A percentile compares a stretch with the other conserved stretches of the same genome.
Conservation (phyloP, 352 stramenopile genomes). For the Globisporangium echinulatum region DNA sequence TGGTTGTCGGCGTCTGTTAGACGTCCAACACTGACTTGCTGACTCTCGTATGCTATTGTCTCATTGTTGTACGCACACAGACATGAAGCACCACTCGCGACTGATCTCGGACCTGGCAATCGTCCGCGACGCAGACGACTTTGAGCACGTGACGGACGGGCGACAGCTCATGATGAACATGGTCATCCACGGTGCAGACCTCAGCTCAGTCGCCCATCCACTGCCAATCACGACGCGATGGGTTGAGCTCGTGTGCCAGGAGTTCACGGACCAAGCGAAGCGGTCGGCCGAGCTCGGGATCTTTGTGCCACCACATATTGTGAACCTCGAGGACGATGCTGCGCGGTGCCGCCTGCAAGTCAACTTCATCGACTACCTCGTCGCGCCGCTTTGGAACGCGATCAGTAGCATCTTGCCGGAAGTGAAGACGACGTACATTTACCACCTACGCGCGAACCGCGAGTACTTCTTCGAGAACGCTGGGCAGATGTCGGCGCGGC, state of each 20-base stretch:
- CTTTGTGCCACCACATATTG: slow-evolving; percentile 63
- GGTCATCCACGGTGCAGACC: slow-evolving; percentile 75
- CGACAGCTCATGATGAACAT: slow-evolving; percentile 76
- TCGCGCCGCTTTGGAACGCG: slow-evolving; percentile 61
- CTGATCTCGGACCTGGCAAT: slow-evolving; percentile 44
- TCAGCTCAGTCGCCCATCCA: slow-evolving; percentile 53
- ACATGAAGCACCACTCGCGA: slow-evolving; percentile 82
- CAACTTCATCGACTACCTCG: slow-evolving; percentile 85
- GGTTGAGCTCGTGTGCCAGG: slow-evolving; percentile 65
- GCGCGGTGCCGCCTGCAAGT: slow-evolving; percentile 62
- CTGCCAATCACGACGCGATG: slow-evolving; percentile 47
- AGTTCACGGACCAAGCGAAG: slow-evolving; percentile 73
- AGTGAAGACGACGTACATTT: slow-evolving; percentile 29
- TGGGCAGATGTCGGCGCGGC: slow-evolving; percentile 33
- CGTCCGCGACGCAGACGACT: slow-evolving; percentile 36
- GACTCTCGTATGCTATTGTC: too few relatives aligned
- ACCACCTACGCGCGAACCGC: slow-evolving; percentile 49
- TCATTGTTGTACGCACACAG: slow-evolving; percentile 5
- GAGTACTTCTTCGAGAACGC: slow-evolving; percentile 68
- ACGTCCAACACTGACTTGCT: too few relatives aligned
- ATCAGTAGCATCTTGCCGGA: slow-evolving; percentile 55
- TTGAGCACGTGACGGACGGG: slow-evolving; percentile 52
- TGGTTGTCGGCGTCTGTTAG: too few relatives aligned
- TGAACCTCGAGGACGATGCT: slow-evolving; percentile 65
- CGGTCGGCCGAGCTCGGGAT: slow-evolving; percentile 50